Base-by-base conservation (phyloP, 2,329 filamentous ascomycete genomes). In the Tolypocladium cylindrosporum region DNA sequence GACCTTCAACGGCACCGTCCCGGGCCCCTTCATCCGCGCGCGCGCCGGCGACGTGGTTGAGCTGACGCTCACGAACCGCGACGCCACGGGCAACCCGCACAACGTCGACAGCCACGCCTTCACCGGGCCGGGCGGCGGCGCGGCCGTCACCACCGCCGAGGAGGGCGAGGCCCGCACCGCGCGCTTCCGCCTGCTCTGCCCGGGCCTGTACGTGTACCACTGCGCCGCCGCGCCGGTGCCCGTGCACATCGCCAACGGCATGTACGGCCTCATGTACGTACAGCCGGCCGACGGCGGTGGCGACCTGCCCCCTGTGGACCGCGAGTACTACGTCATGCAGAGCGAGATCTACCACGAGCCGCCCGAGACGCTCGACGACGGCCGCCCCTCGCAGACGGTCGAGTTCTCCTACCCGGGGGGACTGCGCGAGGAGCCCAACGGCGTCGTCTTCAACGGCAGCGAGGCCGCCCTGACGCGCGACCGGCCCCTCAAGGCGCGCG, bases 261-360 rank as follows among this genome's bases (percentile, higher is more conserved):
- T 72, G 70, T 72, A 70, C 56, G 70, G 70, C 13, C 65, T 72
- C 54, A 66, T 72, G 53, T 71, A 71, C 61, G 70, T 72, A 16
- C 68, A 71, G 60, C 68, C 69, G 3, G 69, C 64, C 11, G 62
- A 69, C 31, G 31, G 8, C 31, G 31, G 7, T 24, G 62, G 63
- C 42, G 57, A 50, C 9, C 64, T 72, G 0, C 68, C 69, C 0
- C 59, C 65, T 0, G 69, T 70, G 11, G 68, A 72, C 50, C 59
- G 61, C 19, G 70, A 72, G 56, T 72, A 71, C 60, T 72, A 69
- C 60, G 69, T 72, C 21, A 68, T 72, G 66, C 70, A 72, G 60
- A 72, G 69, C 60, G 70, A 72, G 57, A 69, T 71, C 57, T 72
- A 72, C 59, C 68, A 71, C 48, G 70, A 72, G 59, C 68, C 70